phyloP scores from a whole-genome alignment of 208 protist species.

The Naegleria fowleri region DNA sequence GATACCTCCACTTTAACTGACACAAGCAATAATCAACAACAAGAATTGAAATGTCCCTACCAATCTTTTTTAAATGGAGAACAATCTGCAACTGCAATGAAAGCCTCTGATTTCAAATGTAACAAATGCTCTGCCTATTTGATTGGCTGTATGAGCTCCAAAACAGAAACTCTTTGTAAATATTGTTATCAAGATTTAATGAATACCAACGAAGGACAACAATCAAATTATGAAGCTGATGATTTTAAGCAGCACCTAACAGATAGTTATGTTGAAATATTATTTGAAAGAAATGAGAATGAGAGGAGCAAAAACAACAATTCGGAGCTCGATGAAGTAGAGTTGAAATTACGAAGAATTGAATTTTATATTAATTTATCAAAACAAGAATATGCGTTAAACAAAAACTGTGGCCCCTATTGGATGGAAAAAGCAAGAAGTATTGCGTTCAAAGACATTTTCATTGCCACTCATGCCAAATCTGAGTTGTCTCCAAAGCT shows the following conservation, averaged over 20 bases:
- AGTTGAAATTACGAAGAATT: background rate
- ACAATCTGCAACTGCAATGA: background rate
- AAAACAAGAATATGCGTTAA: background rate
- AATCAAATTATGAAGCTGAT: background rate
- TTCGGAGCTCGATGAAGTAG: background rate
- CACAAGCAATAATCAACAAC: too few species aligned
- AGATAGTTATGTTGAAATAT: background rate
- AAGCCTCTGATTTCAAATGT: background rate
- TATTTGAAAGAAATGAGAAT: background rate
- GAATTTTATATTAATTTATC: background rate
- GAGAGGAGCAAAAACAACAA: background rate
- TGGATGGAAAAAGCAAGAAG: background rate
- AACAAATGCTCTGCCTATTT: background rate
- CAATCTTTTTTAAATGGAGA: background rate
- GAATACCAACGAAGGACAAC: background rate
- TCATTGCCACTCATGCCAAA: background rate
- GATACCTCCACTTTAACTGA: too few species aligned
- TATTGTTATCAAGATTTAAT: background rate
- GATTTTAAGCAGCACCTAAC: background rate
- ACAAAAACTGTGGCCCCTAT: background rate
- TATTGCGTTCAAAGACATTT: background rate
- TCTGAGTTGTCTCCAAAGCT: background rate
- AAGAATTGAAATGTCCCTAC: background rate
- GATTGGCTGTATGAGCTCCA: background rate
- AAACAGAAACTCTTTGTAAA: background rate